Percentiles rank a stretch among this genome's conserved stretches.
phyloP scores from a whole-genome alignment of 352 stramenopile genomes.

The Phytopythium helicoides region DNA sequence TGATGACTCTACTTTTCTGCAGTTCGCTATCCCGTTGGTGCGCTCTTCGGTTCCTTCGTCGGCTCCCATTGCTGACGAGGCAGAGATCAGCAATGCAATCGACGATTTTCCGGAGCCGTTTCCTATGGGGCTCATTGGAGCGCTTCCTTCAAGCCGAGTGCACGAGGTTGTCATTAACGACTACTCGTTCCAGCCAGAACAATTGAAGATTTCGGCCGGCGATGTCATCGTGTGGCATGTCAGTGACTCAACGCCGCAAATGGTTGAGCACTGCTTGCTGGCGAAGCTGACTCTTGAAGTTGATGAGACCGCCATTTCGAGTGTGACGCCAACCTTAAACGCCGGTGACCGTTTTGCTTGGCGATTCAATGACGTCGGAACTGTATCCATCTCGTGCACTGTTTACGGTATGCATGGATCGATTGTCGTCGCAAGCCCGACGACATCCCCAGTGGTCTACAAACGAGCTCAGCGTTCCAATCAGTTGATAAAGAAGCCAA shows the following conservation, averaged over 20 bases:
- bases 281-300: slow-evolving; percentile 9
- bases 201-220: slow-evolving; percentile 21
- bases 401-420: slow-evolving; percentile 35
- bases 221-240: slow-evolving; percentile 41
- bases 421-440: slow-evolving; percentile 17
- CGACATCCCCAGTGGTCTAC: slow-evolving; percentile 8
- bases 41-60: neutral
- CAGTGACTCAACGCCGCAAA: slow-evolving; percentile 23
- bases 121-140: slow-evolving; percentile 12
- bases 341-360: slow-evolving; percentile 27
- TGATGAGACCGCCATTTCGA: neutral
- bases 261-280: slow-evolving; percentile 43
- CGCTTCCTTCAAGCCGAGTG: slow-evolving; percentile 5
- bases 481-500: slow-evolving; percentile 16
- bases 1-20: slow-evolving; percentile 37
- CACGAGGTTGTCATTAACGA: slow-evolving; percentile 38
- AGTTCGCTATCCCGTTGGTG: slow-evolving; percentile 15
- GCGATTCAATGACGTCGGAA: slow-evolving; percentile 24
- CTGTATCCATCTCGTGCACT: slow-evolving; percentile 25
- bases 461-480: slow-evolving; percentile 10
- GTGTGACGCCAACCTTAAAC: slow-evolving; percentile 17
- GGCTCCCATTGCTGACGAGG: neutral
- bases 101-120: slow-evolving; percentile 22
- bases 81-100: too few species aligned
- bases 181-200: slow-evolving; percentile 29